Evolutionary conservation across 306 rosid genomes (phyloP), one percentile per base, ranked within the genome.

Genomic region (Lupinus albus): DNA sequence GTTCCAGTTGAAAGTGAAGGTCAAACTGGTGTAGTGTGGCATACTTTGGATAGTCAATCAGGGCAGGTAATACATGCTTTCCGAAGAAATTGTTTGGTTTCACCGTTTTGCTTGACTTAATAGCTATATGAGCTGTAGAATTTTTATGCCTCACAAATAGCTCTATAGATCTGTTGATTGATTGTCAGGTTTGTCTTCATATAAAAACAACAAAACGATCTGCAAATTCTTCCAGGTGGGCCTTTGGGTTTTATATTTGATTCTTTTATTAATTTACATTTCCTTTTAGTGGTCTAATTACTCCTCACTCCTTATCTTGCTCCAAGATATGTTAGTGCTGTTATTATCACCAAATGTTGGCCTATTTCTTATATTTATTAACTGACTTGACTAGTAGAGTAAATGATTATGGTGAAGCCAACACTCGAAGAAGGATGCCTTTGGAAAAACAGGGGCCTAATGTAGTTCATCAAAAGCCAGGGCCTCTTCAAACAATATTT

Each of bases 391-490:
- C 57, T 74, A 56, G 55, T 70, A 92, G 95, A 79, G 63, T 59
- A 73, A 88, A 86, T 84, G 95, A 91, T 69, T 89, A 77, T 79
- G 78, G 82, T 5, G 98, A 91, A 84, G 79, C 81, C 38, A 89
- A 80, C 80, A 38, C 81, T 71, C 87, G 95, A 69, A 87, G 88
- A 84, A 80, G 95, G 79, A 70, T 80, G 68, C 73, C 97, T 70
- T 67, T 76, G 64, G 96, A 89, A 71, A 85, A 63, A 63, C 86
- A 79, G 80, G 96, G 83, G 67, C 95, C 92, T 2, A 89, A 91
- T 15, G 89, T 92, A 56, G 98, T 92, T 78, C 87, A 86, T 83
- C 98, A 92, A 80, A 92, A 92, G 83, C 94, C 98, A 32, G 98
- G 97, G 49, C 96, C 94, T 75, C 97, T 93, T 54, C 98, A 93